Evolutionary conservation across 1,284 basidiomycete species (phyloP).

Genomic region (Neonothopanus nambi): DNA sequence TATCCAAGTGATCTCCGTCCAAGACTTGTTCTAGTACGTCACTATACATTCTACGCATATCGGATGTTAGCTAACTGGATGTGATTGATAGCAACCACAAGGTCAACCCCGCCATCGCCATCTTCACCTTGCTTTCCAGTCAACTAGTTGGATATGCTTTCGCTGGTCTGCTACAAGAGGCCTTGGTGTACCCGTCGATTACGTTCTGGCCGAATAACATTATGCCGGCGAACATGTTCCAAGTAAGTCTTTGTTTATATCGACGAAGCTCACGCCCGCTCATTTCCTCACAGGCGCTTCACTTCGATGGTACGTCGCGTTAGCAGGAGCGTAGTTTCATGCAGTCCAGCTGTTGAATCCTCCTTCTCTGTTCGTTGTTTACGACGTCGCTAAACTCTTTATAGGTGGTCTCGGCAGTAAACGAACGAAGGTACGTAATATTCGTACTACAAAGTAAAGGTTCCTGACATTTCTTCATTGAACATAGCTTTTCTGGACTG

Average conservation of each 20-base stretch:
- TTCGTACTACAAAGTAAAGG: too few relatives aligned
- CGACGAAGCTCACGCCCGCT: too few relatives aligned
- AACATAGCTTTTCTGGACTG: conserved; percentile 19
- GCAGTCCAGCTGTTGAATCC: too few relatives aligned
- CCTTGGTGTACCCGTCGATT: conserved; percentile 19
- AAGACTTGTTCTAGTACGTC: conserved; percentile 33
- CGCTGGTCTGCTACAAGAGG: conserved; percentile 18
- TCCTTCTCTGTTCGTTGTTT: too few relatives aligned
- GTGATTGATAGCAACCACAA: conserved; percentile 23
- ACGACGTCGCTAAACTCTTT: too few relatives aligned
- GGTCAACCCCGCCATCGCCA: conserved; percentile 22
- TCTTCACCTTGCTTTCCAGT: conserved; percentile 16
- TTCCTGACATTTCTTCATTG: too few relatives aligned
- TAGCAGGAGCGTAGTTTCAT: too few relatives aligned
- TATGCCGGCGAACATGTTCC: conserved; percentile 15
- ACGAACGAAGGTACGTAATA: conserved; percentile 9
- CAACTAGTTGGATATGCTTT: conserved; percentile 34
- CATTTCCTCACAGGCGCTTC: conserved; percentile 1
- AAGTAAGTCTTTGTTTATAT: not conserved
- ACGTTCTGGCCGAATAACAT: conserved; percentile 18
- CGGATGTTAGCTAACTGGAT: too few relatives aligned
- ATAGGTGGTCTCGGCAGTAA: conserved; percentile 18
- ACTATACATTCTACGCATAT: not conserved
- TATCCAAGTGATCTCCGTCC: conserved; percentile 38
- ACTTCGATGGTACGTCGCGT: conserved; percentile 10